A percentile compares a stretch with the other conserved stretches of the same genome.
Evolutionary conservation across 2,329 filamentous ascomycete genomes (phyloP).

Genomic region (Lachnellula subtilissima): DNA sequence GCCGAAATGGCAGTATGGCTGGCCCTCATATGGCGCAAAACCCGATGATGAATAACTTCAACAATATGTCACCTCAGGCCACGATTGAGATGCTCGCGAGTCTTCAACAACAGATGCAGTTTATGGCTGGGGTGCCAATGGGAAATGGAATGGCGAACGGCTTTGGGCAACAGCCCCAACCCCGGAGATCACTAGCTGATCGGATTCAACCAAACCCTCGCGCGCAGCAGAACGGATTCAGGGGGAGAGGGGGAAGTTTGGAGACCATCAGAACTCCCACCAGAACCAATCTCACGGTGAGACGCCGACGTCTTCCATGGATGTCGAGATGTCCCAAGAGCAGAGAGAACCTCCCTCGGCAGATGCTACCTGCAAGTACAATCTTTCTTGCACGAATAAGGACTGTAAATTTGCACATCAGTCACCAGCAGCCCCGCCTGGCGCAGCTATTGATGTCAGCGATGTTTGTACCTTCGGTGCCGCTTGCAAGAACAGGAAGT

Average conservation of each 20-base stretch:
- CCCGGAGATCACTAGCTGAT: slow-evolving; percentile 66
- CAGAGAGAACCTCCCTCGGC: slow-evolving; percentile 47
- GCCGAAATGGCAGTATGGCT: slow-evolving; percentile 41
- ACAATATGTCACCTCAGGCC: slow-evolving; percentile 59
- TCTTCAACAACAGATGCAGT: slow-evolving; percentile 79
- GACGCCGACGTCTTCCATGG: slow-evolving; percentile 37
- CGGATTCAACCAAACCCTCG: slow-evolving; percentile 51
- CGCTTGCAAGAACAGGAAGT: slow-evolving; percentile 95
- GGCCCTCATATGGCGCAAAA: slow-evolving; percentile 36
- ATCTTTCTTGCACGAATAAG: slow-evolving; percentile 79
- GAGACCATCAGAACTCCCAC: slow-evolving; percentile 15
- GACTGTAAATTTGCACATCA: slow-evolving; percentile 94
- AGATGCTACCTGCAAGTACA: slow-evolving; percentile 80
- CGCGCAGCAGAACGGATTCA: slow-evolving; percentile 19
- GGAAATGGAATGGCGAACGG: slow-evolving; percentile 47
- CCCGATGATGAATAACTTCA: slow-evolving; percentile 38
- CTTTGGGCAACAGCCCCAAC: slow-evolving; percentile 34
- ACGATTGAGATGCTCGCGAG: slow-evolving; percentile 71
- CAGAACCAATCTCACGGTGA: slow-evolving; percentile 6
- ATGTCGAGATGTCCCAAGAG: slow-evolving; percentile 60
- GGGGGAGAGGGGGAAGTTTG: slow-evolving; percentile 19
- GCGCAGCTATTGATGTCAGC: slow-evolving; percentile 69
- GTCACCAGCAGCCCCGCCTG: slow-evolving; percentile 80
- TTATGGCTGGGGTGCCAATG: slow-evolving; percentile 62
- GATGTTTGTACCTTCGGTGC: slow-evolving; percentile 81